Evolutionary conservation across 345 rosid species (phyloP).

Genomic region (Boechera stricta): DNA sequence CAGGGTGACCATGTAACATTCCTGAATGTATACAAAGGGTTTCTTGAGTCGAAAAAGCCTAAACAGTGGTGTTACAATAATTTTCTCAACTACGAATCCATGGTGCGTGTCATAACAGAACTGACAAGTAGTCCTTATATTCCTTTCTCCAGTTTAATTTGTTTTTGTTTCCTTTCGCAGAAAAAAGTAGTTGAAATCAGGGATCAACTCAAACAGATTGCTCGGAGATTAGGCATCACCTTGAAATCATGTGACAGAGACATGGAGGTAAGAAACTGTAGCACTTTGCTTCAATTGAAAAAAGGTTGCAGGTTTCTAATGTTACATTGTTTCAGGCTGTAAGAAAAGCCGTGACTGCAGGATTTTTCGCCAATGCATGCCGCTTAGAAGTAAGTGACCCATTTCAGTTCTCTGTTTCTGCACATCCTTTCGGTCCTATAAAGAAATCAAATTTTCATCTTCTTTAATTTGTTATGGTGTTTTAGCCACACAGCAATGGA

Average conservation of each 20-base stretch:
- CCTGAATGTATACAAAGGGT: slow-evolving; percentile 89
- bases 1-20: slow-evolving; percentile 97
- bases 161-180: slow-evolving; percentile 47
- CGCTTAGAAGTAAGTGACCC: slow-evolving; percentile 64
- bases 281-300: slow-evolving; percentile 10
- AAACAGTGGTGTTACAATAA: slow-evolving; percentile 87
- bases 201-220: slow-evolving; percentile 79
- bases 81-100: slow-evolving; percentile 80
- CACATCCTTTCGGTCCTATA: background rate
- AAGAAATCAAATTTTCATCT: background rate
- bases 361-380: slow-evolving; percentile 93
- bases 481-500: slow-evolving; percentile 77
- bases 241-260: slow-evolving; percentile 83
- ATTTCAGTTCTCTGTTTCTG: slow-evolving; percentile 9
- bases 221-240: slow-evolving; percentile 74
- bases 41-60: slow-evolving; percentile 82
- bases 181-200: slow-evolving; percentile 79
- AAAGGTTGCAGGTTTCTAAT: slow-evolving; percentile 16
- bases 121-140: background rate
- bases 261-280: slow-evolving; percentile 52
- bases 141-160: background rate
- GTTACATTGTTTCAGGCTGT: slow-evolving; percentile 56
- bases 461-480: background rate
- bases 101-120: slow-evolving; percentile 56
- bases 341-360: slow-evolving; percentile 84